Base-by-base conservation (phyloP, 2,329 filamentous ascomycete genomes). In the Fusarium graminum region DNA sequence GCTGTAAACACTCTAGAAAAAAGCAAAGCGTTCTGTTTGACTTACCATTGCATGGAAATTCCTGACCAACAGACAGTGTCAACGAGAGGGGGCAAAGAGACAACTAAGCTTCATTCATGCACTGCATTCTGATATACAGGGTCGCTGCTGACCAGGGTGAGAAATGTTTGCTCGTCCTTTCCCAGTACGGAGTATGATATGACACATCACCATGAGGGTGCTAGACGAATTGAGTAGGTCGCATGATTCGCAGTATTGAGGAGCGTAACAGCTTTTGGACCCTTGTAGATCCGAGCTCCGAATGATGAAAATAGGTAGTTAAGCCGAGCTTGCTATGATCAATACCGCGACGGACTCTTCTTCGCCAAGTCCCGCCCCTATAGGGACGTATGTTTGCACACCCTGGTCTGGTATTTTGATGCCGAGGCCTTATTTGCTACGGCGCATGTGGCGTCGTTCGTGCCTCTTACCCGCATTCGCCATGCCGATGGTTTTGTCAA, bases 1-100 rank as follows among this genome's bases (percentile, higher is more conserved):
- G 29, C 56, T 59, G 42, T 30, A 59, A 50, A 14, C 55, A 58
- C 28, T 49, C 22, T 44, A 22, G 25, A n/a, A 41, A 49, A 54
- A 56, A 40, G 38, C 41, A 30, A 42, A 19, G 17, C 44, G 11
- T 36, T 36, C 34, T 36, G 16, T 36, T 36, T 36, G 34, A 36
- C 34, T 16, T 36, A n/a, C 8, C 16, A 36, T 4, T 39, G 59
- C 59, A 58, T 63, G 41, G 41, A 41, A 47, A 32, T 13, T 3
- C 9, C 10, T 38, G 29, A 52, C 40, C 34, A 63, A 63, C 39
- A 30, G 41, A 44, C 41, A 29, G 17, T n/a, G 11, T 7, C 9
- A 34, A 49, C 19, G 6, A 25, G 0, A 26, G 3, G 11, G 56
- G 29, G 47, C 17, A 4, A 39, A 61, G 59, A 62, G 47, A 46